Evolutionary conservation across 2,329 filamentous ascomycete species (phyloP), one percentile per base, ranked within the genome.

Genomic region (Rutstroemia sp.): DNA sequence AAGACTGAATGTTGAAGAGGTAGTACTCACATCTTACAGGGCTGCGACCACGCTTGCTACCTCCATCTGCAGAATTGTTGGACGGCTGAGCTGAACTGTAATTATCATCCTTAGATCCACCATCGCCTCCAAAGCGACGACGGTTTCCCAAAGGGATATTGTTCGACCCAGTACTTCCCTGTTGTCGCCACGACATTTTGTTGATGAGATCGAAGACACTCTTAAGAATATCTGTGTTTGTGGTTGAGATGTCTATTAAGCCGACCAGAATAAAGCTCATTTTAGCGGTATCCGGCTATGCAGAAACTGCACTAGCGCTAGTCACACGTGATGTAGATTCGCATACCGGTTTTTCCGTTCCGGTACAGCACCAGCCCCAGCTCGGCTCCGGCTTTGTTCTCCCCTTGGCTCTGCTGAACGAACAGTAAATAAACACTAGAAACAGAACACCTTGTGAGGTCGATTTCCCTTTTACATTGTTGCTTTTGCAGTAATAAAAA

Each of bases 101-200:
- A 45, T 59, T 56, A 52, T 61, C 65, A 37, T 68, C 65, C 50
- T 65, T 62, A 57, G 69, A 69, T 61, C 68, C 69, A 49, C 64
- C 66, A 44, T 87, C 82, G 49, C 82, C 88, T 59, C 84, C 87
- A 66, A 95, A 91, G 60, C 92, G 88, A 67, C 88, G 84, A 63
- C 84, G 81, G 66, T 84, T 95, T 52, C 94, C 94, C 60, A 99
- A 77, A 59, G 94, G 94, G 67, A 99, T 95, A 69, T 96, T 97
- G 75, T 99, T 99, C 46, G 95, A 97, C 52, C 94, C 94, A 19
- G 94, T 99, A 71, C 96, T 95, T 65, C 94, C 94, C 72, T 86
- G 83, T 57, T 75, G 82, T 76, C 82, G 78, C 83, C 83, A 86
- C 68, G 83, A 77, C 83, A 87, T 86, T 5, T 62, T 76, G 67